These are phyloP conservation scores for Iris macrosiphon DNA, from an alignment of 106 monocot species.

Conservation along the genomic window DNA sequence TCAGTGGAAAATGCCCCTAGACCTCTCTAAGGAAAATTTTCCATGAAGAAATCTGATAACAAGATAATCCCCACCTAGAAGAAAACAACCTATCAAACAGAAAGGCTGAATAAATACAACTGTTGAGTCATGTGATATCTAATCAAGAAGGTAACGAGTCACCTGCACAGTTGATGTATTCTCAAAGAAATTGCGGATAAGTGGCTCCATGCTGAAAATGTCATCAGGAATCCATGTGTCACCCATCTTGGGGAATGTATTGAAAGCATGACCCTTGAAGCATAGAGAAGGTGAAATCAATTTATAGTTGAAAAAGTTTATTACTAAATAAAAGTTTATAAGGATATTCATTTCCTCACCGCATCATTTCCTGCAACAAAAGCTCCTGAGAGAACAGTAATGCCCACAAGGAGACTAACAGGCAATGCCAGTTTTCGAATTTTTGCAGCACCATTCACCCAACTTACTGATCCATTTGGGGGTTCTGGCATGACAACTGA, in stretches of 20 bases:
- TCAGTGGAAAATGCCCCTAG: no score
- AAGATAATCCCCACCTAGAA: no score
- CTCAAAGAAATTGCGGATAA: constrained; percentile 87
- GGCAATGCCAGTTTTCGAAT: constrained; percentile 54
- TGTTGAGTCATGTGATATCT: no score
- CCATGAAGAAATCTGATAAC: no score
- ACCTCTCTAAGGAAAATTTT: no score
- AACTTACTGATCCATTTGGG: constrained; percentile 51
- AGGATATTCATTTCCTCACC: constrained; percentile 21
- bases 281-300: not conserved
- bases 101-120: no score
- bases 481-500: constrained; percentile 91
- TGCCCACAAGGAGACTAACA: constrained; percentile 60
- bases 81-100: no score
- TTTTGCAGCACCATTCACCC: constrained; percentile 71
- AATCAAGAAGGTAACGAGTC: not conserved
- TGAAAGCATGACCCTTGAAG: constrained; percentile 82
- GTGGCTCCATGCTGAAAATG: constrained; percentile 64
- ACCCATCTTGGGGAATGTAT: constrained; percentile 97
- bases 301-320: not conserved
- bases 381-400: constrained; percentile 86
- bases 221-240: constrained; percentile 87
- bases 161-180: constrained; percentile 91
- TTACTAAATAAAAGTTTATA: not conserved
- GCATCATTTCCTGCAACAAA: constrained; percentile 99